Conservation (phyloP, 2,329 filamentous ascomycete species). For the Chalaropsis ovoidea region DNA sequence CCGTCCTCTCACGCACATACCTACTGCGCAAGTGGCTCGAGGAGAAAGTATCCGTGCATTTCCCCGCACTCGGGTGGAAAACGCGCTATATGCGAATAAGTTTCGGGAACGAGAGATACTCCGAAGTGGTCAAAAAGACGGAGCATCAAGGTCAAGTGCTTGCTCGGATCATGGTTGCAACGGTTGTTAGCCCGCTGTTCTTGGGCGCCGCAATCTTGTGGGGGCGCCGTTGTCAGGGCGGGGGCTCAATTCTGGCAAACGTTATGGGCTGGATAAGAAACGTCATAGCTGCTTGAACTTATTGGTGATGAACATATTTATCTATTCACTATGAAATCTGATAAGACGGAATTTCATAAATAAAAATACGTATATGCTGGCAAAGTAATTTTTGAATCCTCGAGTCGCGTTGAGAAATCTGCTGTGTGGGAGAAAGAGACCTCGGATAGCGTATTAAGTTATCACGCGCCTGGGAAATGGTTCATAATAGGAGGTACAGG, state of each 20-base stretch:
- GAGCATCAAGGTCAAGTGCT: constrained; percentile 58
- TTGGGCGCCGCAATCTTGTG: constrained; percentile 17
- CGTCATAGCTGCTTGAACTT: too few relatives aligned
- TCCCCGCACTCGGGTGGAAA: constrained; percentile 73
- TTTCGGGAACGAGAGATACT: constrained; percentile 87
- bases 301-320: too few relatives aligned
- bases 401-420: too few relatives aligned
- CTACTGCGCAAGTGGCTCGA: constrained; percentile 75
- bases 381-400: too few relatives aligned
- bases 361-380: too few relatives aligned
- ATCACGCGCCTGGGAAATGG: too few relatives aligned
- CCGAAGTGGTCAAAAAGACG: constrained; percentile 62
- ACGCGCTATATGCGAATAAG: constrained; percentile 90
- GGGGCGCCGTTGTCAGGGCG: constrained; percentile 14
- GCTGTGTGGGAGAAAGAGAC: too few relatives aligned
- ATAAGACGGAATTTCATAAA: too few relatives aligned
- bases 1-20: constrained; percentile 69
- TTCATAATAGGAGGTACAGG: too few relatives aligned
- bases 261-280: background rate
- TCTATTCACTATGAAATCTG: too few relatives aligned
- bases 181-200: constrained; percentile 18
- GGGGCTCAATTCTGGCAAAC: background rate
- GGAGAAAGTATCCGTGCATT: constrained; percentile 64
- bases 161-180: constrained; percentile 3
- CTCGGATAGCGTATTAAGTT: too few relatives aligned